Base-by-base conservation (phyloP, 1,284 basidiomycete species). In the Ganoderma lingzhi region DNA sequence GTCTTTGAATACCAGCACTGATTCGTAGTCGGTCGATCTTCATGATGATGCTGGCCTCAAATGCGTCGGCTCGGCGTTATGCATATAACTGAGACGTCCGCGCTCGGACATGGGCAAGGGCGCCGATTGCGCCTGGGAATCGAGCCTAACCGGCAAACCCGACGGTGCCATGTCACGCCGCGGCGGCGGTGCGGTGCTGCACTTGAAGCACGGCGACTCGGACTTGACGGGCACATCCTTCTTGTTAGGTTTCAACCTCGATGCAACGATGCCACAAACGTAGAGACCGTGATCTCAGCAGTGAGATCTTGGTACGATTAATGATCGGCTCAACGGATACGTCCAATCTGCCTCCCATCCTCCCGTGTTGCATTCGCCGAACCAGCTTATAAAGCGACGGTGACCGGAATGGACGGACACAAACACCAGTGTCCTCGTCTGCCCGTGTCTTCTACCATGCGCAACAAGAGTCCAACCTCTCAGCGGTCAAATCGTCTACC, bases 131-230 rank as follows among this genome's bases (percentile, higher is more conserved):
- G n/a, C 56, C n/a, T 39, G 35, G 10, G 32, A 59, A 59, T 59
- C 35, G n/a, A 59, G 56, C 19, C 17, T 37, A 4, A 39, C 56
- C 56, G 39, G 45, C 32, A 53, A 53, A 53, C 23, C 63, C 51
- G 63, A 10, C 51, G 6, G 65, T 62, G 39, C 14, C 37, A 41
- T 55, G 53, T 28, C 62, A 51, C 53, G 64, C 45, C n/a, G 19
- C 17, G n/a, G 45, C 45, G 45, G 45, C 68, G 23, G 64, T 65
- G 63, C 67, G 3, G 23, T 53, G 60, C 59, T 35, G 45, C 64
- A 64, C 51, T 48, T 61, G 63, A 68, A 62, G 67, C 67, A 65
- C 56, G 51, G 53, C 23, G 60, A 60, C 53, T 69, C 68, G 68
- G 68, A 69, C 64, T 63, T 60, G 63, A 58, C 67, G 67, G 67